A percentile compares a stretch with the other conserved stretches of the same genome.
phyloP scores from a whole-genome alignment of 305 asterid genomes.

The Fraxinus velutina region DNA sequence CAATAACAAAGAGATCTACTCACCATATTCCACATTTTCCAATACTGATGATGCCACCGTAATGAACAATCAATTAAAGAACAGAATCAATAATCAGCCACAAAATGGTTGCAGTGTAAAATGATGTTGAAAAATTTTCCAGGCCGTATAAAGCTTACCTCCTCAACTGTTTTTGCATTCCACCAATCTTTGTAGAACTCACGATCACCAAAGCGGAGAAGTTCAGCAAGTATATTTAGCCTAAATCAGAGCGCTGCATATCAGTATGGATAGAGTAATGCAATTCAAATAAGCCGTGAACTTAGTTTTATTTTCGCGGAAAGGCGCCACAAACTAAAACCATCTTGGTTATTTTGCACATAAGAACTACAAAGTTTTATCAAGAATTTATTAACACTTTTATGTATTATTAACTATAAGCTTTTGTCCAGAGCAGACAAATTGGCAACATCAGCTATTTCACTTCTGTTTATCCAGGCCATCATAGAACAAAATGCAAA shows the following conservation, averaged over 20 bases:
- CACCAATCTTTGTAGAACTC: constrained; percentile 99
- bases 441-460: not conserved
- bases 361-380: not conserved
- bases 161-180: constrained; percentile 96
- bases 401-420: not conserved
- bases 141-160: constrained; percentile 44
- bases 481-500: not conserved
- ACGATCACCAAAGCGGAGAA: constrained; percentile 91
- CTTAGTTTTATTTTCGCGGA: constrained; percentile 13
- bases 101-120: constrained; percentile 16
- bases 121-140: not conserved
- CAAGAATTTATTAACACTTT: not conserved
- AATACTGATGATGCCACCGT: constrained; percentile 64
- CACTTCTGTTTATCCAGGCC: not conserved
- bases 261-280: constrained; percentile 34
- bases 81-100: constrained; percentile 29
- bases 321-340: constrained; percentile 4
- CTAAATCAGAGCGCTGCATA: constrained; percentile 52
- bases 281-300: constrained; percentile 15
- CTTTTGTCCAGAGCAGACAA: constrained; percentile 5
- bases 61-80: constrained; percentile 25
- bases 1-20: constrained; percentile 29
- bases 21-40: constrained; percentile 99
- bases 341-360: not conserved
- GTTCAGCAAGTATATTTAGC: constrained; percentile 97